Conservation (phyloP, 352 stramenopile genomes). For the Pythium volutum region DNA sequence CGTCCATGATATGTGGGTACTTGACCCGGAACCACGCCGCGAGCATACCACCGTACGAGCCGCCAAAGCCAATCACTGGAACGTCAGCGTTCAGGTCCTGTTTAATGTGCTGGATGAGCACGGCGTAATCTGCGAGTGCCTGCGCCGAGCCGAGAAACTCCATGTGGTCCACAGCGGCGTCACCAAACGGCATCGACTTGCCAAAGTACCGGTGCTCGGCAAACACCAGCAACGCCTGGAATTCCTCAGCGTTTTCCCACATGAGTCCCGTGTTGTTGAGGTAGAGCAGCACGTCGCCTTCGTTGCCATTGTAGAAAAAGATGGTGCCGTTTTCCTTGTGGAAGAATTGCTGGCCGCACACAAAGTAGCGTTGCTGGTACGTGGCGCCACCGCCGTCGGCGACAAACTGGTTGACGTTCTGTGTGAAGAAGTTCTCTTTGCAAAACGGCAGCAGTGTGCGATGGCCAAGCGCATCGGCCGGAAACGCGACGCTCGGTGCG, state of each 20-base stretch:
- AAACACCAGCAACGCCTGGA: conserved; percentile 68
- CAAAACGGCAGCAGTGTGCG: conserved; percentile 42
- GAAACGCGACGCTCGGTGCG: conserved; percentile 22
- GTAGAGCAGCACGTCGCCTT: conserved; percentile 62
- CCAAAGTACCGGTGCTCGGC: conserved; percentile 80
- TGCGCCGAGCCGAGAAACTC: conserved; percentile 84
- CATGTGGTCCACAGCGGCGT: conserved; percentile 51
- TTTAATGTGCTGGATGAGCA: conserved; percentile 52
- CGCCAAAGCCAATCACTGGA: conserved; percentile 66
- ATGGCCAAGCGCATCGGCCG: conserved; percentile 9
- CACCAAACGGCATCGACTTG: conserved; percentile 58
- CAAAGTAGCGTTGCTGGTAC: conserved; percentile 67
- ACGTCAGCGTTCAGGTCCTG: conserved; percentile 35
- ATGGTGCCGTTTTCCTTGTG: conserved; percentile 40
- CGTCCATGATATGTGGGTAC: conserved; percentile 71
- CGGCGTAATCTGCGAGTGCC: conserved; percentile 68
- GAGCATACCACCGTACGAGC: conserved; percentile 78
- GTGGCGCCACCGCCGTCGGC: conserved; percentile 20
- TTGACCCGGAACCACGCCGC: conserved; percentile 71
- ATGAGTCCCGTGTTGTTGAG: conserved; percentile 71
- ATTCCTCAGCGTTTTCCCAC: conserved; percentile 65
- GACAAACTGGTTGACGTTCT: conserved; percentile 52
- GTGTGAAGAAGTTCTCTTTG: conserved; percentile 39
- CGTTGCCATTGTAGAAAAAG: conserved; percentile 77
- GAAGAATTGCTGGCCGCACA: conserved; percentile 55